Percentiles rank a stretch among this genome's conserved stretches.
phyloP scores from a whole-genome alignment of 192 early-diverging fungal species.

The Chytriomyces sp. region DNA sequence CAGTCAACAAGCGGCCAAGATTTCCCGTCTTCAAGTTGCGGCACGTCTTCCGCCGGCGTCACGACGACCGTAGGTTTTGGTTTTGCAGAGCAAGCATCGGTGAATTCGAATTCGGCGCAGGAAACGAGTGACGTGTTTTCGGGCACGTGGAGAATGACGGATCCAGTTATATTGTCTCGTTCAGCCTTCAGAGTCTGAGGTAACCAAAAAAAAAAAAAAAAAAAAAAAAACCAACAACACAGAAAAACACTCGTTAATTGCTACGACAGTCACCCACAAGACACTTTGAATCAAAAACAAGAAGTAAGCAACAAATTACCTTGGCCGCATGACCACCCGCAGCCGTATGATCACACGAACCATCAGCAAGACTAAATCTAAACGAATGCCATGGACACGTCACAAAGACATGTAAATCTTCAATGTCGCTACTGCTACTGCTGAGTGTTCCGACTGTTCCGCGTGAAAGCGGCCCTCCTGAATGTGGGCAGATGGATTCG shows the following conservation, averaged over 20 bases:
- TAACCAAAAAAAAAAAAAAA: no score
- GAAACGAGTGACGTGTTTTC: background rate
- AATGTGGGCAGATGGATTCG: slow-evolving; percentile 54
- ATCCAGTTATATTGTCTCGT: background rate
- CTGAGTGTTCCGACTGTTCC: slow-evolving; percentile 28
- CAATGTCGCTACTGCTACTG: slow-evolving; percentile 38
- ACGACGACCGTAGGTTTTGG: no score
- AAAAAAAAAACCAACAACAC: no score
- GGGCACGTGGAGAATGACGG: background rate
- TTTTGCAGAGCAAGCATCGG: background rate
- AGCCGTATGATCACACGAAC: slow-evolving; percentile 25
- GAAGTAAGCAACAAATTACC: background rate
- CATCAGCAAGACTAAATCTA: slow-evolving; percentile 39
- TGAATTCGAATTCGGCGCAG: background rate
- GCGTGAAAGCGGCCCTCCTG: slow-evolving; percentile 45
- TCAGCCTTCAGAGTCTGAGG: no score
- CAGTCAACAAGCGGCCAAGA: slow-evolving; percentile 47
- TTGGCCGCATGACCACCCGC: slow-evolving; percentile 28
- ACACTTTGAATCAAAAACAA: no score
- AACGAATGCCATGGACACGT: slow-evolving; percentile 60
- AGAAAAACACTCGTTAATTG: background rate
- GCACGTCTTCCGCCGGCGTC: background rate
- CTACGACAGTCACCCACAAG: no score
- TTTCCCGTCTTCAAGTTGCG: background rate
- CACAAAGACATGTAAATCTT: slow-evolving; percentile 36